These are phyloP conservation scores for Candida adriatica DNA, from an alignment of 805 yeast genomes.

Conservation along the genomic window DNA sequence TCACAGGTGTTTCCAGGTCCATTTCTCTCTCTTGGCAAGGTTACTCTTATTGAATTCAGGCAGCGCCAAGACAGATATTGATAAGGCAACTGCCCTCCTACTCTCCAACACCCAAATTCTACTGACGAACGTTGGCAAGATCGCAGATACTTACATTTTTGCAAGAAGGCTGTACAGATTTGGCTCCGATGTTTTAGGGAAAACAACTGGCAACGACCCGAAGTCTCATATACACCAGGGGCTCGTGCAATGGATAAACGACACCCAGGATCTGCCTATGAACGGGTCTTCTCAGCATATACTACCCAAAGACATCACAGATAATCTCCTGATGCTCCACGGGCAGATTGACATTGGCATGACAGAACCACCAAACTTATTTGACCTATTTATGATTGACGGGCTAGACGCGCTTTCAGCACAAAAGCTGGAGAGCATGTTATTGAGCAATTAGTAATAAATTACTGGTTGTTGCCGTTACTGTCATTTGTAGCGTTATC, in stretches of 20 bases:
- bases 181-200: conserved; percentile 4
- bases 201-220: conserved; percentile 2
- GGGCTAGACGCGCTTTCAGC: conserved; percentile 8
- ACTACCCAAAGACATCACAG: too few species aligned
- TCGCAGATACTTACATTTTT: conserved; percentile 2
- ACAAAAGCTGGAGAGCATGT: conserved; percentile 6
- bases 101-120: conserved; percentile 5
- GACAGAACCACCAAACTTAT: too few species aligned
- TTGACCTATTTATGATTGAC: too few species aligned
- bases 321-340: too few species aligned
- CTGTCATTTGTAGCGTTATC: not conserved
- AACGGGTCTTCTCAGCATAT: conserved; percentile 3
- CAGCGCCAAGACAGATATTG: conserved; percentile 2
- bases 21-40: conserved; percentile 8
- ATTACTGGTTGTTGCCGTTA: not conserved
- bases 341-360: too few species aligned
- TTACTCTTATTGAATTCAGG: conserved; percentile 3
- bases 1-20: conserved; percentile 12
- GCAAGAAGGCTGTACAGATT: conserved; percentile 4
- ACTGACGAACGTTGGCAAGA: conserved; percentile 5
- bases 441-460: conserved; percentile 1
- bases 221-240: too few species aligned
- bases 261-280: not conserved
- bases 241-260: not conserved
- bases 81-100: conserved; percentile 1